Evolutionary conservation across 2,329 filamentous ascomycete genomes (phyloP).

Genomic region (Nemania diffusa): DNA sequence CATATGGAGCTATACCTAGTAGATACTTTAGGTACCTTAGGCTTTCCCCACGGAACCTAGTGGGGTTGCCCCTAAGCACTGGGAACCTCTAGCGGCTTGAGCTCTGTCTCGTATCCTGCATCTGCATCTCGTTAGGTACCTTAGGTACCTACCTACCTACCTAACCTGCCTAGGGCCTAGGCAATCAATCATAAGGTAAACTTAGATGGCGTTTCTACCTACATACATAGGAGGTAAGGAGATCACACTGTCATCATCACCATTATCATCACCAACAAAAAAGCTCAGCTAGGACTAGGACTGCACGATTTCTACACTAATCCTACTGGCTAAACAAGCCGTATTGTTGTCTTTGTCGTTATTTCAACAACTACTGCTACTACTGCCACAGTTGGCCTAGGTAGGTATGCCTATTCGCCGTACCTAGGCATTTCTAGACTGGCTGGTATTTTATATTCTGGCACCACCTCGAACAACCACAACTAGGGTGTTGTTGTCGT

Average conservation of each 20-base stretch:
- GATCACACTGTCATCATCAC: conserved; percentile 12
- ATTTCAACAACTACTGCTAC: background rate
- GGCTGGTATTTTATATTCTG: conserved; percentile 6
- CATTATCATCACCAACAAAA: background rate
- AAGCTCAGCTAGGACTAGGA: conserved; percentile 23
- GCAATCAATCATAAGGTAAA: background rate
- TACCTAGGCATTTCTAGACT: background rate
- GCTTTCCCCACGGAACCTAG: conserved; percentile 11
- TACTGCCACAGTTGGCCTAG: background rate
- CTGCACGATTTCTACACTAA: conserved; percentile 6
- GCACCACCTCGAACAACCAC: conserved; percentile 1
- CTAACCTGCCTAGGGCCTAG: background rate
- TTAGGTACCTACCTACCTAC: background rate
- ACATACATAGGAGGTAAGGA: background rate
- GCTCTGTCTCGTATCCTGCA: conserved; percentile 1
- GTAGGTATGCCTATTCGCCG: background rate
- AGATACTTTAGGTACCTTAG: background rate
- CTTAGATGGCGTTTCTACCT: background rate
- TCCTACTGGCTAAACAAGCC: background rate
- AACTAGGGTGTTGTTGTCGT: background rate
- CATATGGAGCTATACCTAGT: background rate
- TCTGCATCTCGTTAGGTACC: background rate
- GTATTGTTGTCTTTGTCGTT: conserved; percentile 11
- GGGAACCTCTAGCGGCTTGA: background rate
- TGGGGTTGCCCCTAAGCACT: conserved; percentile 4